phyloP scores from a whole-genome alignment of 2,329 filamentous ascomycete species.

The Colletotrichum viniferum region DNA sequence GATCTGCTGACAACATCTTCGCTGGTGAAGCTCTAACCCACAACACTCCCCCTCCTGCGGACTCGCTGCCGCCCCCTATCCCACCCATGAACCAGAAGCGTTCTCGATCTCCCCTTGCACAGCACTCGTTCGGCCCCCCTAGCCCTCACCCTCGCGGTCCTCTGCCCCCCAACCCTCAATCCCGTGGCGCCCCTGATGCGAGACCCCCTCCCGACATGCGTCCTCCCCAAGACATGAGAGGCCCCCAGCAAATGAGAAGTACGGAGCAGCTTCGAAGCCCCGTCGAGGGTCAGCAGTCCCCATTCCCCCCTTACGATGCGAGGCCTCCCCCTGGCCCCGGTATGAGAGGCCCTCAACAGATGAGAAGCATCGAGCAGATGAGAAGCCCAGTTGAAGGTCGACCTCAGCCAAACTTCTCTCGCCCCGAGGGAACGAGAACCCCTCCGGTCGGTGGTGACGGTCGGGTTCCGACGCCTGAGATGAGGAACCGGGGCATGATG shows the following conservation, averaged over 20 bases:
- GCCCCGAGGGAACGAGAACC: slow-evolving; percentile 20
- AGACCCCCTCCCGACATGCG: neutral
- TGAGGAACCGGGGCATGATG: slow-evolving; percentile 27
- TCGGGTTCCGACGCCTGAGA: slow-evolving; percentile 19
- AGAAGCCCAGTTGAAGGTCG: neutral
- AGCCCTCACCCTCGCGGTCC: slow-evolving; percentile 35
- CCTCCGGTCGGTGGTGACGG: slow-evolving; percentile 16
- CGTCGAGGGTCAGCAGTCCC: neutral
- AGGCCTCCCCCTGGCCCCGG: neutral
- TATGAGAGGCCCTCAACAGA: slow-evolving; percentile 1
- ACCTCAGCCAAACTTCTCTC: slow-evolving; percentile 21
- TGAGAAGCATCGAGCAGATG: neutral
- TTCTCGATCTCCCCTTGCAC: slow-evolving; percentile 50
- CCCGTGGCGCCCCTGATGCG: neutral
- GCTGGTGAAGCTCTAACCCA: slow-evolving; percentile 57
- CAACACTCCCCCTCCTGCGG: slow-evolving; percentile 37
- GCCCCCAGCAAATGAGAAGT: neutral
- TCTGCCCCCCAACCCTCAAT: slow-evolving; percentile 31
- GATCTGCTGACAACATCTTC: slow-evolving; percentile 58
- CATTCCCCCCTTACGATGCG: neutral
- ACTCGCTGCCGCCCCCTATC: slow-evolving; percentile 45
- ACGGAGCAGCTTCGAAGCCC: neutral
- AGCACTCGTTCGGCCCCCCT: slow-evolving; percentile 34
- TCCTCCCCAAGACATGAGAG: neutral
- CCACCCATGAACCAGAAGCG: slow-evolving; percentile 43